Evolutionary conservation across 2,329 filamentous ascomycete species (phyloP).

Genomic region (Colletotrichum abscissum): DNA sequence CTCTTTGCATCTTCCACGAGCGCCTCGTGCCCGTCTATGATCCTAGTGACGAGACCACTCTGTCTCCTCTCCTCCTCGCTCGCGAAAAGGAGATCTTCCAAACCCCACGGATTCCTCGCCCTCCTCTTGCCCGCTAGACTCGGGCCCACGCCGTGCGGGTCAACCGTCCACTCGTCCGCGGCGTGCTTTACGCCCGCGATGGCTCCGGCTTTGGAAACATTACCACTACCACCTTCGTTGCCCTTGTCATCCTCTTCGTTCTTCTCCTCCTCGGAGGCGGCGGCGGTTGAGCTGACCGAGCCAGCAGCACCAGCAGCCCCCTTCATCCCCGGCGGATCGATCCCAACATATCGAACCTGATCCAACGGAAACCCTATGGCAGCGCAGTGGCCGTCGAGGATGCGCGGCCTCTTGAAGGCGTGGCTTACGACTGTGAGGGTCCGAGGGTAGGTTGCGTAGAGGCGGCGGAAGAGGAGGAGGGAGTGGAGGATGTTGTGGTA

Average conservation of each 20-base stretch:
- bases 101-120: constrained; percentile 61
- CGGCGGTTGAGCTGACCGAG: no score
- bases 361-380: constrained; percentile 67
- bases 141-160: constrained; percentile 62
- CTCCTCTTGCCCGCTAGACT: constrained; percentile 59
- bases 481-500: constrained; percentile 88
- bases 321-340: constrained; percentile 68
- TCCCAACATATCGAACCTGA: constrained; percentile 66
- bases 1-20: constrained; percentile 51
- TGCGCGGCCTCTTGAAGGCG: constrained; percentile 73
- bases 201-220: constrained; percentile 49
- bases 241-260: no score
- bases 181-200: constrained; percentile 56
- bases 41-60: constrained; percentile 52
- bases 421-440: constrained; percentile 75
- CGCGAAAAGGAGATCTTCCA: constrained; percentile 57
- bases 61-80: constrained; percentile 44
- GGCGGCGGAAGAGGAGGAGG: constrained; percentile 67
- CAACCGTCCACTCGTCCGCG: constrained; percentile 59
- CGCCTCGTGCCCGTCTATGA: constrained; percentile 50
- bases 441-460: constrained; percentile 63
- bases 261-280: no score
- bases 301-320: constrained; percentile 34
- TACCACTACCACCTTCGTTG: constrained; percentile 3
- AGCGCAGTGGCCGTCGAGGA: constrained; percentile 72